Percentiles rank a stretch among this genome's conserved stretches.
Evolutionary conservation across 2,329 filamentous ascomycete species (phyloP).

Genomic region (Alternaria triticina): DNA sequence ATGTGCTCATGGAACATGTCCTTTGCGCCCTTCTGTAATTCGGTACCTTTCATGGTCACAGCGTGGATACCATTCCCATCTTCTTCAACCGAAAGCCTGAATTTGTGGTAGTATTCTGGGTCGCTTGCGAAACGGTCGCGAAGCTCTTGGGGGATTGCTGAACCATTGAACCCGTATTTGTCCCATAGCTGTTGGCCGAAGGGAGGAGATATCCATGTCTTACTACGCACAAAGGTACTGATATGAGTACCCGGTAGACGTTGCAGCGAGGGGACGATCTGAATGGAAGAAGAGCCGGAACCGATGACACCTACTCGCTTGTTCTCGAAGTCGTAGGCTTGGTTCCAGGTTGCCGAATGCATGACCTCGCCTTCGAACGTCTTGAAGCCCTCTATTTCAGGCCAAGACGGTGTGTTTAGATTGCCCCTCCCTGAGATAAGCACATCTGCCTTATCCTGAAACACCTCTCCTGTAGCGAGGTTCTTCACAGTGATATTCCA

Average conservation of each 20-base stretch:
- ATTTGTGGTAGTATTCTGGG: conserved; percentile 39
- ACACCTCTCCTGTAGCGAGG: conserved; percentile 32
- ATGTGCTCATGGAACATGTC: conserved; percentile 51
- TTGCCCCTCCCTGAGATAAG: conserved; percentile 42
- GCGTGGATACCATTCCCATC: conserved; percentile 41
- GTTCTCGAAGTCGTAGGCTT: conserved; percentile 39
- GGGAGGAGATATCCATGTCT: conserved; percentile 46
- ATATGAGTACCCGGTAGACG: conserved; percentile 38
- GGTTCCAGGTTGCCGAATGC: conserved; percentile 46
- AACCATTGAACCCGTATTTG: conserved; percentile 44
- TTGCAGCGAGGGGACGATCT: conserved; percentile 51
- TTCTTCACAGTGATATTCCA: conserved; percentile 48
- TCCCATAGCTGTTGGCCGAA: conserved; percentile 40
- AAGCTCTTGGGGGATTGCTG: conserved; percentile 32
- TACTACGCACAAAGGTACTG: conserved; percentile 42
- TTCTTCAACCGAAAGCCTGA: conserved; percentile 42
- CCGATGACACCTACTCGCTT: conserved; percentile 47
- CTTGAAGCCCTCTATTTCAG: conserved; percentile 40
- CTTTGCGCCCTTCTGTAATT: conserved; percentile 47
- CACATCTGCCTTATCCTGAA: conserved; percentile 37
- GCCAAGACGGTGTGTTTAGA: conserved; percentile 43
- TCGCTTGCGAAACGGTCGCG: conserved; percentile 35
- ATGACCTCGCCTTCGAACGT: conserved; percentile 44
- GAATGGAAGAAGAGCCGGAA: conserved; percentile 48
- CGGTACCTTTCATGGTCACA: conserved; percentile 45